phyloP scores from a whole-genome alignment of 2,329 filamentous ascomycete species.

The Peltaster fructicola region DNA sequence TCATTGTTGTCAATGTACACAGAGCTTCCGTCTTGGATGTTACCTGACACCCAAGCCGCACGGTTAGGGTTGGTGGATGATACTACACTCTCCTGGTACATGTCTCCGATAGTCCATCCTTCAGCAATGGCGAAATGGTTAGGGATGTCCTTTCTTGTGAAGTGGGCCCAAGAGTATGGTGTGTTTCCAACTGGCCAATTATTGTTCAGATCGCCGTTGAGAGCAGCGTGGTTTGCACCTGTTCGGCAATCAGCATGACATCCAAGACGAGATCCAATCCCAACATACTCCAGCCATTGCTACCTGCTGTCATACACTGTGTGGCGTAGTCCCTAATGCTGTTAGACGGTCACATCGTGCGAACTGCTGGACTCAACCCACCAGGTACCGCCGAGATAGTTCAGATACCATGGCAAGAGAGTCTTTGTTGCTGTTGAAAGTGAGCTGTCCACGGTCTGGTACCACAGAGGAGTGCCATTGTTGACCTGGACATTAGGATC shows the following conservation, averaged over 20 bases:
- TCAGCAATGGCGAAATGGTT: slow-evolving; percentile 38
- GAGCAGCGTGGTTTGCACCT: slow-evolving; percentile 33
- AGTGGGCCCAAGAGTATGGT: slow-evolving; percentile 35
- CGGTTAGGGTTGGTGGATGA: slow-evolving; percentile 37
- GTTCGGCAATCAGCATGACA: no score
- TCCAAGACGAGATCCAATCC: no score
- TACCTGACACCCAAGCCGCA: slow-evolving; percentile 33
- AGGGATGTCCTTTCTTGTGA: slow-evolving; percentile 34
- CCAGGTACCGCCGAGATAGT: slow-evolving; percentile 33
- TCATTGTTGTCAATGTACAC: slow-evolving; percentile 36
- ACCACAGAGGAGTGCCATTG: slow-evolving; percentile 21
- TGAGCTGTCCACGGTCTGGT: slow-evolving; percentile 26
- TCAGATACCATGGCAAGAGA: slow-evolving; percentile 37
- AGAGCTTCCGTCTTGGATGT: slow-evolving; percentile 33
- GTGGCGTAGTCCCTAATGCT: slow-evolving; percentile 33
- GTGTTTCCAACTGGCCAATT: slow-evolving; percentile 38
- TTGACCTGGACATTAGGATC: slow-evolving; percentile 30
- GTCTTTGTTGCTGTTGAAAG: slow-evolving; percentile 26
- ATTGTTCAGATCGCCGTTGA: slow-evolving; percentile 34
- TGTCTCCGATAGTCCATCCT: slow-evolving; percentile 36
- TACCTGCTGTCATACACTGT: slow-evolving; percentile 36
- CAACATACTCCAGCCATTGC: slow-evolving; percentile 38
- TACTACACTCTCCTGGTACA: slow-evolving; percentile 37
- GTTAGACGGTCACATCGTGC: no score
- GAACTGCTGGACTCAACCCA: no score